Percentiles rank a stretch among this genome's conserved stretches.
phyloP scores from a whole-genome alignment of 2,329 filamentous ascomycete species.

The Dactylonectria estremocensis region DNA sequence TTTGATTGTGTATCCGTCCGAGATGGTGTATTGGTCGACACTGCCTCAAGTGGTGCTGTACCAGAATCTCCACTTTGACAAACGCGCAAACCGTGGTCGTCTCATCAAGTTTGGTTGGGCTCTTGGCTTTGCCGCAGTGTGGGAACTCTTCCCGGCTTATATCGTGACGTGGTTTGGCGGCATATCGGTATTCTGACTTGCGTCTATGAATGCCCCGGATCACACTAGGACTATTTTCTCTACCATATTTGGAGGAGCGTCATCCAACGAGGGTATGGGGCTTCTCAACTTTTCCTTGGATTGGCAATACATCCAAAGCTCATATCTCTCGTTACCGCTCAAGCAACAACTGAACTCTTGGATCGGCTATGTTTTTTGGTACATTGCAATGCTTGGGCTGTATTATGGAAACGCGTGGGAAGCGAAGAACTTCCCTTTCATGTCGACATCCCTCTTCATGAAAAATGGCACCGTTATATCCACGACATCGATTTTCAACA shows the following conservation, averaged over 20 bases:
- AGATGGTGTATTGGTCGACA: conserved; percentile 54
- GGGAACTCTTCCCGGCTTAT: conserved; percentile 64
- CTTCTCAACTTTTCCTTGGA: conserved; percentile 59
- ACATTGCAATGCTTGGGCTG: conserved; percentile 53
- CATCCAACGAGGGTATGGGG: conserved; percentile 56
- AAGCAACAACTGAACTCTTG: conserved; percentile 56
- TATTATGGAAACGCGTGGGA: conserved; percentile 61
- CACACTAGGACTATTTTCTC: conserved; percentile 43
- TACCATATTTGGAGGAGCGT: conserved; percentile 59
- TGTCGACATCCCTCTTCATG: conserved; percentile 49
- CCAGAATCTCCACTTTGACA: conserved; percentile 53
- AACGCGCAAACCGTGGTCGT: conserved; percentile 43
- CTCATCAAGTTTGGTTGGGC: conserved; percentile 50
- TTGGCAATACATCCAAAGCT: conserved; percentile 60
- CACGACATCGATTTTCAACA: conserved; percentile 42
- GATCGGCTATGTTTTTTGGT: conserved; percentile 56
- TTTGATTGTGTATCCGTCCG: conserved; percentile 51
- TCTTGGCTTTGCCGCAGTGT: conserved; percentile 56
- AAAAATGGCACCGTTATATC: conserved; percentile 45
- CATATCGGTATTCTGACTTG: conserved; percentile 62
- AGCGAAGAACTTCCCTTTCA: conserved; percentile 51
- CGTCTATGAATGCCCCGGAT: conserved; percentile 55
- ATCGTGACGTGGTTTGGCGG: conserved; percentile 60
- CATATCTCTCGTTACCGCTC: conserved; percentile 55
- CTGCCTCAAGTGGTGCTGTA: conserved; percentile 52